Percentiles rank a stretch among this genome's conserved stretches.
These are phyloP conservation scores for Phytophthora pini DNA, from an alignment of 352 stramenopile species.

Conservation along the genomic window DNA sequence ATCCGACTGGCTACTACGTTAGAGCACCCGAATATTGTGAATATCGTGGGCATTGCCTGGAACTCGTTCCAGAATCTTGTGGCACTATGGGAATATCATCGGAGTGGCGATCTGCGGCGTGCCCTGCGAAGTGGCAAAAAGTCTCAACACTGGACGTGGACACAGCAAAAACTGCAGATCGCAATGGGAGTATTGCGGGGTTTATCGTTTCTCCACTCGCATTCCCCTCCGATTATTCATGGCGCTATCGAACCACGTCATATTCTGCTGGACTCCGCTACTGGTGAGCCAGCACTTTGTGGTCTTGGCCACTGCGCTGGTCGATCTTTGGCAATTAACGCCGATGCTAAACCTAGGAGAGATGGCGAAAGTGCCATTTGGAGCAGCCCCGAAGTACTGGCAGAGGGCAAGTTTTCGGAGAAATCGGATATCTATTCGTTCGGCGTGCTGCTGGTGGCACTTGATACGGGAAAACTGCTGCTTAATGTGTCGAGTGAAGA, in stretches of 20 bases:
- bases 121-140: slow-evolving; percentile 32
- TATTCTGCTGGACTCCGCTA: slow-evolving; percentile 48
- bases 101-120: slow-evolving; percentile 49
- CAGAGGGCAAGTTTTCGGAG: slow-evolving; percentile 37
- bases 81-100: slow-evolving; percentile 52
- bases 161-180: slow-evolving; percentile 53
- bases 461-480: slow-evolving; percentile 60
- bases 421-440: slow-evolving; percentile 70
- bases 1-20: slow-evolving; percentile 61
- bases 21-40: slow-evolving; percentile 62
- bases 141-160: slow-evolving; percentile 48
- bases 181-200: slow-evolving; percentile 50
- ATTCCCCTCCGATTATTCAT: slow-evolving; percentile 49
- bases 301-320: slow-evolving; percentile 50
- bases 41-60: slow-evolving; percentile 65
- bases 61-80: slow-evolving; percentile 66
- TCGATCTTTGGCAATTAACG: slow-evolving; percentile 21
- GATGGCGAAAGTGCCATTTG: slow-evolving; percentile 45
- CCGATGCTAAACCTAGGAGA: slow-evolving; percentile 31
- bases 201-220: slow-evolving; percentile 57
- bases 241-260: slow-evolving; percentile 64
- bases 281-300: slow-evolving; percentile 53
- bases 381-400: slow-evolving; percentile 61
- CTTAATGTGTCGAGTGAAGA: slow-evolving; percentile 38
- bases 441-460: slow-evolving; percentile 55